Conservation (phyloP, 1,284 basidiomycete genomes). For the Phenoliferia sp. region DNA sequence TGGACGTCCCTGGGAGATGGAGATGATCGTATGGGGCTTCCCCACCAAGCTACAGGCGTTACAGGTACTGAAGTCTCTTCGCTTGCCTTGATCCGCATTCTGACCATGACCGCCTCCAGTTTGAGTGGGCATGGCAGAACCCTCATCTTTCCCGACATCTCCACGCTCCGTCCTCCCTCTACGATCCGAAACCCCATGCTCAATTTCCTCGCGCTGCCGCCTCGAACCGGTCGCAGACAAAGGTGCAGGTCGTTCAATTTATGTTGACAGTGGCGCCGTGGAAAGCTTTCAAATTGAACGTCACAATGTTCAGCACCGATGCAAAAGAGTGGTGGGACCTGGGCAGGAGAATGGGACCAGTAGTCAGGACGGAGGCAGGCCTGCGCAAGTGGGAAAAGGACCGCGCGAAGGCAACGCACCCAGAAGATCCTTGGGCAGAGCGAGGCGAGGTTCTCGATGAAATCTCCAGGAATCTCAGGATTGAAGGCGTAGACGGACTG, state of each 20-base stretch:
- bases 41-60: slow-evolving; percentile 77
- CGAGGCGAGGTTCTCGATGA: slow-evolving; percentile 14
- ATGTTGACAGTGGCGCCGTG: slow-evolving; percentile 33
- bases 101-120: slow-evolving; percentile 48
- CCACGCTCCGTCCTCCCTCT: slow-evolving; percentile 16
- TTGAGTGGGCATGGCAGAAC: slow-evolving; percentile 92
- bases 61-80: slow-evolving; percentile 22
- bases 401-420: slow-evolving; percentile 1
- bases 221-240: slow-evolving; percentile 35
- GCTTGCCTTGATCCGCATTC: not conserved
- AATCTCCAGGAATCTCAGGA: slow-evolving; percentile 24
- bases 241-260: slow-evolving; percentile 37
- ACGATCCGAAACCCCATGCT: slow-evolving; percentile 18
- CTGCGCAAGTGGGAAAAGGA: slow-evolving; percentile 14
- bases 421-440: slow-evolving; percentile 20
- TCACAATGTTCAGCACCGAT: slow-evolving; percentile 18
- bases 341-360: slow-evolving; percentile 11
- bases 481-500: slow-evolving; percentile 69
- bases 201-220: slow-evolving; percentile 21
- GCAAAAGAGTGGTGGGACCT: slow-evolving; percentile 23
- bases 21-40: slow-evolving; percentile 82
- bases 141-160: slow-evolving; percentile 50
- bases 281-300: slow-evolving; percentile 17
- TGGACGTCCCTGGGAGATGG: slow-evolving; percentile 81
- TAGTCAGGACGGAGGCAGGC: slow-evolving; percentile 18